Evolutionary conservation across 257 asterid species (phyloP), one percentile per base, ranked within the genome.

Genomic region (Misopates orontium): DNA sequence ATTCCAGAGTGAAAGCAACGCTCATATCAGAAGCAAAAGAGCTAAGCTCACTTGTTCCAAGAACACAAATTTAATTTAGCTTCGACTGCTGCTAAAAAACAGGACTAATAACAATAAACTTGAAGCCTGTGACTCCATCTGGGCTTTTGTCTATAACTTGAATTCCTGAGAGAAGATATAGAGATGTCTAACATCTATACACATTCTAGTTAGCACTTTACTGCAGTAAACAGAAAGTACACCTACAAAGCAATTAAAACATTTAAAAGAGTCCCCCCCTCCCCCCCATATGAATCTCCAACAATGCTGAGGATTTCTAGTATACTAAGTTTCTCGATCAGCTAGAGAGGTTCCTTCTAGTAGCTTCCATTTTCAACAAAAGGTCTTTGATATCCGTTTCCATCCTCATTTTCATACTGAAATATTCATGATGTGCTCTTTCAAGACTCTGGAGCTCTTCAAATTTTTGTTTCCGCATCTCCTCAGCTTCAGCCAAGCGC

Each of bases 331-430:
- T 57, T 25, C 60, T 12, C 28, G n/a, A 65, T 82, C 86, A 80
- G 54, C 78, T 48, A 31, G 83, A 32, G 22, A 93, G 87, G 70
- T 88, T 93, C 75, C 95, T 80, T 75, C 96, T 75, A 0, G 95
- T 80, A 28, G 95, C 90, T 72, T 93, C 97, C 97, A 93, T 90
- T 78, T 87, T 88, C 77, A 93, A 55, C 75, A 93, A 73, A 58
- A 90, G 87, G 75, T 90, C 97, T 77, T 88, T 93, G 63, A 92
- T 87, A 32, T 92, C 95, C 7, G 83, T 68, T 72, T 92, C 98
- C 98, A 92, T 87, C 76, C 97, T 85, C 86, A 82, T 84, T 70
- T 90, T 93, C 96, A 86, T 88, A 39, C 54, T 81, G 72, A 79
- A 87, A 70, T 93, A 93, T 23, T 93, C 99, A 66, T 88, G 92